phyloP scores from a whole-genome alignment of 2,329 filamentous ascomycete genomes.

The Paracamarosporium sp. region DNA sequence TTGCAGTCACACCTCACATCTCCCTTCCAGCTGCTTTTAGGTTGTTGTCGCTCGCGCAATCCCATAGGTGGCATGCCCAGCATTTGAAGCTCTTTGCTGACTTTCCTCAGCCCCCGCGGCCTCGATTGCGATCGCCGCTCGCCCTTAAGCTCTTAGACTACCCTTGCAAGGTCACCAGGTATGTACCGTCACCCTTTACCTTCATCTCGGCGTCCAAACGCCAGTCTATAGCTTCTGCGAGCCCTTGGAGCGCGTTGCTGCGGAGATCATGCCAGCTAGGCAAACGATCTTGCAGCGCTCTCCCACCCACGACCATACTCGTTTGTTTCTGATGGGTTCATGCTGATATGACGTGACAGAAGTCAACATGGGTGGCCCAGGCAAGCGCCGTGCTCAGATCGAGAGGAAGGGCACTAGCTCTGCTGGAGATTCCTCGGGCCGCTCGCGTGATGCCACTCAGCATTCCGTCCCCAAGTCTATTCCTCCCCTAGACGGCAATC shows the following conservation, averaged over 20 bases:
- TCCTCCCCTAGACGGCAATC: constrained; percentile 43
- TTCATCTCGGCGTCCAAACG: background rate
- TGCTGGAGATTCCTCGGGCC: constrained; percentile 31
- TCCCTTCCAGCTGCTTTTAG: constrained; percentile 3
- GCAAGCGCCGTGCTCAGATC: constrained; percentile 40
- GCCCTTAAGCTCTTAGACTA: background rate
- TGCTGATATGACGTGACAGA: constrained; percentile 15
- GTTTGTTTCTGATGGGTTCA: constrained; percentile 24
- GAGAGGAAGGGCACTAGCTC: constrained; percentile 37
- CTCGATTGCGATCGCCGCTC: background rate
- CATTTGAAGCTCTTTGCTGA: constrained; percentile 9
- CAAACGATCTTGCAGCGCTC: background rate
- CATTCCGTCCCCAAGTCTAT: constrained; percentile 36
- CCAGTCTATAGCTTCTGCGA: background rate
- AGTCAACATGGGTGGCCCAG: constrained; percentile 45
- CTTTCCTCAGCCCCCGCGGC: background rate
- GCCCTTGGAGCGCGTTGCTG: background rate
- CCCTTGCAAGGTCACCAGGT: constrained; percentile 4
- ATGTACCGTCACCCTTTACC: constrained; percentile 2
- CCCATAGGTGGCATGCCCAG: constrained; percentile 2
- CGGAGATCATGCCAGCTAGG: background rate
- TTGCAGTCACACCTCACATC: constrained; percentile 4
- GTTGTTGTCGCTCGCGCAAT: constrained; percentile 1
- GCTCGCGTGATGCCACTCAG: constrained; percentile 31
- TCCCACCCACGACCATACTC: background rate